phyloP scores from a whole-genome alignment of 2,329 filamentous ascomycete genomes.

The Aschersonia sp. region DNA sequence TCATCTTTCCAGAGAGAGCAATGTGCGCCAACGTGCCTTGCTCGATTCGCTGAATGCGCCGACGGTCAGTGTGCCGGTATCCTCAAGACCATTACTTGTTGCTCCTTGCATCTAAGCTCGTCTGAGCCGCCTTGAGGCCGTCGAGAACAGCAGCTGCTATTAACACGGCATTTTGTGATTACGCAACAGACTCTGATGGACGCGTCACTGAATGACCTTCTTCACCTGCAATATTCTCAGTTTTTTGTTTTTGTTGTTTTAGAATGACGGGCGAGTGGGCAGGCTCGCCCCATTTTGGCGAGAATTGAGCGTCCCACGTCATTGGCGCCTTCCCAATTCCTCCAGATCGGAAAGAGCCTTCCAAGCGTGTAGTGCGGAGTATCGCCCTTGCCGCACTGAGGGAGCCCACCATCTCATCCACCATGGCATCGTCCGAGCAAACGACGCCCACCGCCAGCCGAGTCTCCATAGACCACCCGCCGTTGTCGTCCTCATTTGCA shows the following conservation, averaged over 20 bases:
- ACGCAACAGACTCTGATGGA: too few species aligned
- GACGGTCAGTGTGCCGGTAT: not conserved
- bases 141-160: too few species aligned
- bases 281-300: not conserved
- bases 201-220: too few species aligned
- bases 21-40: too few species aligned
- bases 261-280: not conserved
- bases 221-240: too few species aligned
- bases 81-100: too few species aligned
- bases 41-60: not conserved
- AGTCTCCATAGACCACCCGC: constrained; percentile 2
- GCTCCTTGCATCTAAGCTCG: too few species aligned
- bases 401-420: not conserved
- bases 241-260: too few species aligned
- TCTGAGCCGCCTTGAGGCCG: too few species aligned
- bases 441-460: not conserved
- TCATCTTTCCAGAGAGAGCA: not conserved
- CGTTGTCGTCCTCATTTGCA: not conserved
- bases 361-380: too few species aligned
- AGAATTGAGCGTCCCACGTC: not conserved
- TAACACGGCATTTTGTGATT: too few species aligned
- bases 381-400: not conserved
- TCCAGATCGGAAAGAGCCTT: too few species aligned
- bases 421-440: constrained; percentile 3
- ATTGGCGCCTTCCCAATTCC: not conserved